These are phyloP conservation scores for Mucor lusitanicus DNA, from an alignment of 371 early-diverging fungal genomes.

Conservation along the genomic window DNA sequence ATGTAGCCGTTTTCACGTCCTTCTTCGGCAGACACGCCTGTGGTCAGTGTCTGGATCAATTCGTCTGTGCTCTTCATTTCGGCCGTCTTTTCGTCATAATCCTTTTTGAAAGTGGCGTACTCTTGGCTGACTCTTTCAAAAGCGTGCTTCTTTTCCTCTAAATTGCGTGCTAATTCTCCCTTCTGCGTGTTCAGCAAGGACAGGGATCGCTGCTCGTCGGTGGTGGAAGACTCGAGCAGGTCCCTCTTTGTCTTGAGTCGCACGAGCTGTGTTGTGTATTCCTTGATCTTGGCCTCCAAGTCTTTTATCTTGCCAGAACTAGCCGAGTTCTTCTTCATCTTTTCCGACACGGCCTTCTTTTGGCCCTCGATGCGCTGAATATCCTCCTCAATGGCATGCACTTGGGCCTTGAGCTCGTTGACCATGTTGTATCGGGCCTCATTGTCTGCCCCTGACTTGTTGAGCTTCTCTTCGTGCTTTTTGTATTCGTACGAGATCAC, in stretches of 20 bases:
- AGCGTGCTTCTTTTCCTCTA: conserved; percentile 54
- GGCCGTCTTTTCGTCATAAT: conserved; percentile 64
- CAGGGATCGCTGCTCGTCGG: conserved; percentile 71
- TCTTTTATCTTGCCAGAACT: conserved; percentile 65
- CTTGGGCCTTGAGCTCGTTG: conserved; percentile 25
- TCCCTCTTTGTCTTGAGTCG: conserved; percentile 80
- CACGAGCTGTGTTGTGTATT: conserved; percentile 75
- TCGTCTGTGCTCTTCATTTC: conserved; percentile 79
- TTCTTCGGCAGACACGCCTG: conserved; percentile 89
- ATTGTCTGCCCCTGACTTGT: conserved; percentile 43
- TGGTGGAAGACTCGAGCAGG: conserved; percentile 68
- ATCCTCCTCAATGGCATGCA: conserved; percentile 47
- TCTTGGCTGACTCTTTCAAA: conserved; percentile 52
- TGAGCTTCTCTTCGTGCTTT: conserved; percentile 52
- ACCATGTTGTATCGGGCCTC: conserved; percentile 33
- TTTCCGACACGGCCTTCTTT: conserved; percentile 40
- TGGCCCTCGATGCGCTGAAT: conserved; percentile 50
- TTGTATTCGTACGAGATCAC: conserved; percentile 85
- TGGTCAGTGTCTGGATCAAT: conserved; percentile 88
- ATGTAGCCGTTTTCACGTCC: conserved; percentile 93
- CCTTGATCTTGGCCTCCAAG: conserved; percentile 72
- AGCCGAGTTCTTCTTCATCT: conserved; percentile 34
- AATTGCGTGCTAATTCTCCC: conserved; percentile 52
- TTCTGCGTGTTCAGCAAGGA: conserved; percentile 33
- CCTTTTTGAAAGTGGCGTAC: conserved; percentile 63